A percentile compares a stretch with the other conserved stretches of the same genome.
phyloP scores from a whole-genome alignment of 73 alveolate species.

The Symbiodinium natans region DNA sequence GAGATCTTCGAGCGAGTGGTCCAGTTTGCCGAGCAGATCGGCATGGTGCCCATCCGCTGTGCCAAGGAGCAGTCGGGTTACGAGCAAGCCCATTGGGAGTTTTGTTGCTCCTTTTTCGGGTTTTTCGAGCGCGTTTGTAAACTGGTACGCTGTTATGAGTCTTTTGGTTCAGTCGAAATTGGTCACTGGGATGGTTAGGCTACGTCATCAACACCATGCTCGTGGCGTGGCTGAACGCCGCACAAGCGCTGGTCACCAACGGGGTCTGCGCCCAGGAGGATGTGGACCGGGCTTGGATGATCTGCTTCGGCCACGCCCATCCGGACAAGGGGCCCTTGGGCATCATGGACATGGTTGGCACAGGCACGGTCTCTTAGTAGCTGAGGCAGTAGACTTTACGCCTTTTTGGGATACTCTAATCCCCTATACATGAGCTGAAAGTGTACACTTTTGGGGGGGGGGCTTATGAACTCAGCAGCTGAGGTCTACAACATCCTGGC shows the following conservation, averaged over 20 bases:
- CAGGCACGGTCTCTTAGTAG: background rate
- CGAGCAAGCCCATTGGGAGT: no score
- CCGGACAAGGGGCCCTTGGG: slow-evolving; percentile 13
- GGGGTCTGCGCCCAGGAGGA: slow-evolving; percentile 4
- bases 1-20: slow-evolving; percentile 20
- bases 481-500: background rate
- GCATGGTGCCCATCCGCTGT: slow-evolving; percentile 43
- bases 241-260: slow-evolving; percentile 11
- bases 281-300: slow-evolving; percentile 1
- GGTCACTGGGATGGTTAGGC: background rate
- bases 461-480: no score
- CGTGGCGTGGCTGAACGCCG: slow-evolving; percentile 6
- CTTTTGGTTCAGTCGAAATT: no score
- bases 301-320: background rate
- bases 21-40: slow-evolving; percentile 25
- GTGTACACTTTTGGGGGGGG: no score
- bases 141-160: no score
- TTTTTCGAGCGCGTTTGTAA: no score
- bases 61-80: background rate
- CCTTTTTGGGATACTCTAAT: no score
- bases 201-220: slow-evolving; percentile 16
- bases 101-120: no score
- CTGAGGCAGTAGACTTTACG: no score
- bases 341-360: slow-evolving; percentile 2
- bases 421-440: no score